Evolutionary conservation across 768 basidiomycete species (phyloP).

Genomic region (Termitomyces sp.): DNA sequence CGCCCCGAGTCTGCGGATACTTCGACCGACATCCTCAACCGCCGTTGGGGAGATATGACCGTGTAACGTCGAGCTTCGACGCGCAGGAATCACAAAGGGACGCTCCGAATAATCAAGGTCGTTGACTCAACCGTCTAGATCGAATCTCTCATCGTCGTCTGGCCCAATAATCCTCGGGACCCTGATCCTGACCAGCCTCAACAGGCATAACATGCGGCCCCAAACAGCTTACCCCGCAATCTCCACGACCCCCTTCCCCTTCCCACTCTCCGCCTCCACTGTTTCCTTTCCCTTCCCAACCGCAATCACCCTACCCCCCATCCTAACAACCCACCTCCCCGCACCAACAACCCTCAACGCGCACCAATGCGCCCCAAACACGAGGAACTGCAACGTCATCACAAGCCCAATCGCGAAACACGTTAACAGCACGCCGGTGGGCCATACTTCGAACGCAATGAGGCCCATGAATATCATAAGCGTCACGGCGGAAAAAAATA

Average conservation of each 20-base stretch:
- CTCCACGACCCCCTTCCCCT: background rate
- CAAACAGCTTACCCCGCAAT: background rate
- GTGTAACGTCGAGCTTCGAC: too few species aligned
- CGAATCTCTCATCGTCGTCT: too few species aligned
- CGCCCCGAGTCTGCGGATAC: too few species aligned
- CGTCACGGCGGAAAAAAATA: slow-evolving; percentile 51
- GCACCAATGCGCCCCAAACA: slow-evolving; percentile 45
- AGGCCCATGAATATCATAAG: slow-evolving; percentile 58
- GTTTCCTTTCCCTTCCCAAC: background rate
- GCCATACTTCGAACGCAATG: slow-evolving; percentile 65
- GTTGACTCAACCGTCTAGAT: too few species aligned
- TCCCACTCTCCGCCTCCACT: too few species aligned
- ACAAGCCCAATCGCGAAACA: slow-evolving; percentile 56
- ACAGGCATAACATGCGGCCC: too few species aligned
- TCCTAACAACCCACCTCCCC: background rate
- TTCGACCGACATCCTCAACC: too few species aligned
- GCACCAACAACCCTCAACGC: slow-evolving; percentile 20
- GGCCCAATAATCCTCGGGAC: too few species aligned
- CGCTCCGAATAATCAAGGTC: too few species aligned
- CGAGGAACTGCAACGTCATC: slow-evolving; percentile 63
- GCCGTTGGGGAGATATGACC: too few species aligned
- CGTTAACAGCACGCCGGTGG: slow-evolving; percentile 54
- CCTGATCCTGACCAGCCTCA: too few species aligned
- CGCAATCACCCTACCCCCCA: background rate
- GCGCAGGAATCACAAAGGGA: too few species aligned